Evolutionary conservation across 1,139 yeast genomes (phyloP), one percentile per base, ranked within the genome.

Genomic region (Neolecta irregularis): DNA sequence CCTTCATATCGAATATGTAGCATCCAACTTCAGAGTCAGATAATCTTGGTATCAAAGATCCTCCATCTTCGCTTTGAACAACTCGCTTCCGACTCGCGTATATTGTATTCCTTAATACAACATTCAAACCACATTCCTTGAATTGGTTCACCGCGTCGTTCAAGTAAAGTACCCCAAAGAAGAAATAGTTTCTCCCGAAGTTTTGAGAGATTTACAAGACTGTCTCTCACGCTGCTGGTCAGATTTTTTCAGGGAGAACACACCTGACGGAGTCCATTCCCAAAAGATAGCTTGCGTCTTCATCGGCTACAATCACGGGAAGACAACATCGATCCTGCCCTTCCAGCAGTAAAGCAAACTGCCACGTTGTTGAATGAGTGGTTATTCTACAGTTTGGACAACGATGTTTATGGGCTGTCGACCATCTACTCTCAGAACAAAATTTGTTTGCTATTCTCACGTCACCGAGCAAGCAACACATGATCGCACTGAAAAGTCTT

Each of bases 241-340:
- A 19, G 19, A 24, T 4, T 24, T 31, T 31, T 7, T 25, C 31
- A 15, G 33, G 24, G 5, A 37, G 26, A 26, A 33, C 30, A 20
- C 33, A 37, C 12, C 35, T 33, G 19, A 22, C 32, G 6, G 32
- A 20, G 11, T 35, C 40, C 8, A 11, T 16, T 7, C 34, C 38
- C 26, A 37, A 22, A 5, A 37, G 29, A n/a, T 30, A 21, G 23
- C 34, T 35, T 12, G 35, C 22, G 8, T 37, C 40, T 15, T 37
- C 40, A 15, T 37, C 40, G 17, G 32, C 28, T 22, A 35, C 33
- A 18, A 35, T 37, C 29, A 37, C 19, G n/a, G 40, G 40, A 18
- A 37, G 20, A 15, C 35, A 36, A 7, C 26, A 30, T 8, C 40
- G 19, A 24, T 37, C 40, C 16, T 37, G 40, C 2, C 40, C 40